These are phyloP conservation scores for Suillus luteus DNA, from an alignment of 768 basidiomycete species.

Conservation along the genomic window DNA sequence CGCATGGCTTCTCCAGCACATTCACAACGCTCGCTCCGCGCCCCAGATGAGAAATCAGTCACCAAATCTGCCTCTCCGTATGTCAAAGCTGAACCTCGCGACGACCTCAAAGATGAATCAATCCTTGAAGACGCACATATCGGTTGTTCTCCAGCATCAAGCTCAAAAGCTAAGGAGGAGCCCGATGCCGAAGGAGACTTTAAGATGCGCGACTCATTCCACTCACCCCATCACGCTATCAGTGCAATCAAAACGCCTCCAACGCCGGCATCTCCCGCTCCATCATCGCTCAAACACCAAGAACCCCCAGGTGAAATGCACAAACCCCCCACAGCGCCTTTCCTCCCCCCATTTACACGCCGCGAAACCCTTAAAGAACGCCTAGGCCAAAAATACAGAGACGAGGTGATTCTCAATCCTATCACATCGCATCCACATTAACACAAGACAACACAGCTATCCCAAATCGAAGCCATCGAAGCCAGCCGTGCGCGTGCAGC, in stretches of 20 bases:
- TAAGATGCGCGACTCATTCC: constrained; percentile 19
- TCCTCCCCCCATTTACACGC: constrained; percentile 36
- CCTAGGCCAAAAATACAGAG: constrained; percentile 17
- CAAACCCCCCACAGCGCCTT: constrained; percentile 26
- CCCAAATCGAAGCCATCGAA: constrained; percentile 37
- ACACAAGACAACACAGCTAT: constrained; percentile 6
- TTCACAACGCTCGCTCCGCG: background rate
- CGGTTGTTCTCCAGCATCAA: constrained; percentile 3
- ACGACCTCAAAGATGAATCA: background rate
- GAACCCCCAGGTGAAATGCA: background rate
- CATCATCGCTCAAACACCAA: background rate
- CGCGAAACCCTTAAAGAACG: background rate
- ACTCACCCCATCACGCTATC: background rate
- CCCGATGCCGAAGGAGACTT: constrained; percentile 21
- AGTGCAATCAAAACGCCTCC: constrained; percentile 7
- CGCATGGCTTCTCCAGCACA: background rate
- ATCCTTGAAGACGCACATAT: background rate
- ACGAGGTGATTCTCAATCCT: constrained; percentile 21
- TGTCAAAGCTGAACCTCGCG: constrained; percentile 2
- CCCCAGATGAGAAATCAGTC: background rate
- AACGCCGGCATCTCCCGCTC: constrained; percentile 18
- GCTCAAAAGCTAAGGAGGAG: constrained; percentile 19
- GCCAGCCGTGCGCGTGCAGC: constrained; percentile 41
- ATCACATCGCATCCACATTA: background rate
- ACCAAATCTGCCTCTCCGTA: background rate